Base-by-base conservation (phyloP, 2,329 filamentous ascomycete species). In the Ceratocystis eucalypticola region DNA sequence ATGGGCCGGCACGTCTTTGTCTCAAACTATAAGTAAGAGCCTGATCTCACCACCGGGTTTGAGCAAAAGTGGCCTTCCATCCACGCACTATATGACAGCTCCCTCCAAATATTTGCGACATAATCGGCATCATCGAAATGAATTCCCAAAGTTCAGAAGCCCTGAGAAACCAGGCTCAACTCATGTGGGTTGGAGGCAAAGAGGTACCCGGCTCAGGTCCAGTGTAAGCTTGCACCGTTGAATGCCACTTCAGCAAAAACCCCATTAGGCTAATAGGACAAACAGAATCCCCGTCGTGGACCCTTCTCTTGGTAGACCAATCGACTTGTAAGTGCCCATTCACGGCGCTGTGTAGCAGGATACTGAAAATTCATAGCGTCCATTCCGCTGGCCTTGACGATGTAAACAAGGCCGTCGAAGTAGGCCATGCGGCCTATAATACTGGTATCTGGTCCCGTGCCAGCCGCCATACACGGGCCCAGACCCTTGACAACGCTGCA, bases 221-320 rank as follows among this genome's bases (percentile, higher is more conserved):
- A 69, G 72, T 75, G 80, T 82, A 72, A 76, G 79, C 74, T 48
- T 8, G 45, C 1, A 33, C 30, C 12, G 62, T 20, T 22, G 15
- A 2, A 10, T 28, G 22, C n/a, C 22, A 20, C n/a, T 8, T n/a
- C 12, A 6, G 20, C 22, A 17, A 6, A 33, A 50, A 25, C 10
- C n/a, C 46, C 30, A 17, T 7, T 37, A 37, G 7, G 22, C 61
- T 61, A 61, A 67, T 17, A 10, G 25, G 15, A 5, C 8, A 50
- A 10, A 6, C 15, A 84, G 81, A 48, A 78, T 85, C 64, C 73
- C 77, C 0, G 72, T 84, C 50, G 79, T 84, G 69, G 77, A 84
- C 69, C 82, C 82, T 17, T 75, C 81, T 0, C 82, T 77, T 0
- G 79, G 80, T 20, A 76, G 82, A 61, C 74, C 80, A 5, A 80